Evolutionary conservation across 257 asterid species (phyloP).

Genomic region (Paraleonurus japonicus): DNA sequence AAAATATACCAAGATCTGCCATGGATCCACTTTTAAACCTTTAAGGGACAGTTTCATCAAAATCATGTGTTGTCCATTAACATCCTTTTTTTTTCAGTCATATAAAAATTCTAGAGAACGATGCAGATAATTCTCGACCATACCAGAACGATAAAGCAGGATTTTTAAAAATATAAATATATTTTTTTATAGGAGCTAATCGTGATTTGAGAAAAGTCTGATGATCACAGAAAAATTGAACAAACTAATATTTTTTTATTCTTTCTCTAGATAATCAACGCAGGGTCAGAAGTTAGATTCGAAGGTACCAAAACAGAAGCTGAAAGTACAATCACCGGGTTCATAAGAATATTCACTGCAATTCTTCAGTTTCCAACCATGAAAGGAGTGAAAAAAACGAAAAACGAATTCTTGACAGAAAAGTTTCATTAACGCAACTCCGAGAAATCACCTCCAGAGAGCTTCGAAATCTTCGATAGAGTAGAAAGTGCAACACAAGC

Average conservation of each 20-base stretch:
- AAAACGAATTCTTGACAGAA: neutral
- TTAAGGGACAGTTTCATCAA: conserved; percentile 17
- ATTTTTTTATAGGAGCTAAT: no score
- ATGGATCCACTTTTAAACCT: conserved; percentile 9
- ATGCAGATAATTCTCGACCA: no score
- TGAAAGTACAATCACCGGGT: neutral
- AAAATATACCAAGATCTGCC: conserved; percentile 15
- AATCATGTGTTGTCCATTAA: conserved; percentile 2
- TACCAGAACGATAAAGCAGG: no score
- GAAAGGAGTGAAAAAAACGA: neutral
- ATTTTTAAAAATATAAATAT: no score
- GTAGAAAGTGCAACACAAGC: conserved; percentile 32
- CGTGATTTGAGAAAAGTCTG: neutral
- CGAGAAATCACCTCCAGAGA: conserved; percentile 37
- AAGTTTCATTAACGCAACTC: neutral
- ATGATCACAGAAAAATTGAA: neutral
- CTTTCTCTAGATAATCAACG: neutral
- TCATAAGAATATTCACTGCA: conserved; percentile 12
- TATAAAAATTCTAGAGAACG: no score
- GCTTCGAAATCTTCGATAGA: conserved; percentile 30
- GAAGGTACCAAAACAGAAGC: conserved; percentile 21
- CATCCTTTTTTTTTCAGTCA: neutral
- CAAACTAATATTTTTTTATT: no score
- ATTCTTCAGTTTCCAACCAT: neutral
- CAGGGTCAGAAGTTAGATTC: neutral